A percentile compares a stretch with the other conserved stretches of the same genome.
These are phyloP conservation scores for Pelargonium cotyledonis DNA, from an alignment of 441 rosid genomes.

Conservation along the genomic window DNA sequence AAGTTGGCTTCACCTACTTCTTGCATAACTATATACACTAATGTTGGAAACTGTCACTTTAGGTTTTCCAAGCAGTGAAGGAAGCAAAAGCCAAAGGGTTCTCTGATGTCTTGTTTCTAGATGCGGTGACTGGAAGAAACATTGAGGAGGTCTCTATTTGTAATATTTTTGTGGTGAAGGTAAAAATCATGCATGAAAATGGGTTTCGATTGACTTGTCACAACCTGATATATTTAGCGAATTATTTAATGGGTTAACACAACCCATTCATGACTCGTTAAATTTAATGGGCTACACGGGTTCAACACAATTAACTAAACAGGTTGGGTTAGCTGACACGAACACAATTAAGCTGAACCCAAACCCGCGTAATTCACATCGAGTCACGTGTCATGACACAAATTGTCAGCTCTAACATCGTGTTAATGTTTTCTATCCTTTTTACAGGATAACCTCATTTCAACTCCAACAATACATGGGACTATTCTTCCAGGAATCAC, in stretches of 20 bases:
- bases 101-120: background rate
- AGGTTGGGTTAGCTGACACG: too few species aligned
- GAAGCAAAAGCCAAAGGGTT: background rate
- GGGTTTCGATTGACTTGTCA: too few species aligned
- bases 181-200: background rate
- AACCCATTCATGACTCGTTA: too few species aligned
- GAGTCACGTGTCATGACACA: too few species aligned
- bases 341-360: too few species aligned
- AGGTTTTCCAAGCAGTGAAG: background rate
- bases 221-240: too few species aligned
- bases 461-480: background rate
- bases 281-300: too few species aligned
- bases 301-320: too few species aligned
- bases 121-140: background rate
- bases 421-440: background rate
- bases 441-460: background rate
- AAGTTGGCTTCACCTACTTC: background rate
- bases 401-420: background rate
- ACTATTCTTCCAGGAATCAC: background rate
- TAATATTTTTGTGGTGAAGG: background rate
- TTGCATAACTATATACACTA: background rate
- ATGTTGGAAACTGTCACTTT: background rate
- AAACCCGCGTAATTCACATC: too few species aligned
- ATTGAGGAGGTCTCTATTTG: slow-evolving; percentile 2
- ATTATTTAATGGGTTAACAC: too few species aligned